Percentiles rank a stretch among this genome's conserved stretches.
phyloP scores from a whole-genome alignment of 371 early-diverging fungal species.

The Lichtheimia ramosa region DNA sequence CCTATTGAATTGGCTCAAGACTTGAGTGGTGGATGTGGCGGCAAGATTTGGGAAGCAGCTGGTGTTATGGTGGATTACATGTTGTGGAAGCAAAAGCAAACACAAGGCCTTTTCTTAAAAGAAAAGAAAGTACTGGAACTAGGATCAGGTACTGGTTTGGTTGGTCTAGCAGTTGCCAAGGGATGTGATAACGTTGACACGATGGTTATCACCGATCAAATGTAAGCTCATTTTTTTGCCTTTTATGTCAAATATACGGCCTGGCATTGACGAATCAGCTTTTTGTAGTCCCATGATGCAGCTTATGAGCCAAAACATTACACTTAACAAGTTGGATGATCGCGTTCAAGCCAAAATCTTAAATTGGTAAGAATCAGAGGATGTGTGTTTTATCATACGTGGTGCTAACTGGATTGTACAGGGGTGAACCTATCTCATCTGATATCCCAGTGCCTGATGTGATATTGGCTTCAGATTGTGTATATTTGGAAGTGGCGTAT shows the following conservation, averaged over 20 bases:
- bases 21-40: slow-evolving; percentile 48
- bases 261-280: background rate
- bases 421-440: slow-evolving; percentile 32
- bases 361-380: slow-evolving; percentile 34
- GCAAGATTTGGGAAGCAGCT: slow-evolving; percentile 50
- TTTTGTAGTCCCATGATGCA: slow-evolving; percentile 36
- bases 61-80: slow-evolving; percentile 45
- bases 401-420: slow-evolving; percentile 3
- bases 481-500: slow-evolving; percentile 49
- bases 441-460: slow-evolving; percentile 24
- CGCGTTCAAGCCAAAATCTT: slow-evolving; percentile 24
- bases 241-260: background rate
- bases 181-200: slow-evolving; percentile 25
- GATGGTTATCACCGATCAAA: slow-evolving; percentile 43
- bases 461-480: slow-evolving; percentile 51
- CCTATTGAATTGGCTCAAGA: slow-evolving; percentile 36
- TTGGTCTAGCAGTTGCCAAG: slow-evolving; percentile 42
- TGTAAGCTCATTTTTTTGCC: slow-evolving; percentile 17
- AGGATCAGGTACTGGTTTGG: slow-evolving; percentile 52
- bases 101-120: slow-evolving; percentile 10
- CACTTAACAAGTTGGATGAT: slow-evolving; percentile 20
- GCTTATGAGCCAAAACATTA: slow-evolving; percentile 42
- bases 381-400: background rate
- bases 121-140: slow-evolving; percentile 35
- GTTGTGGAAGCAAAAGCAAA: slow-evolving; percentile 31